Evolutionary conservation across 176 grass and related monocot species (phyloP).

Genomic region (bread wheat (Triticum aestivum)): IWGSC_CS_RefSeq_v2.1 NC_057807.1:462533396-462533895

Average conservation of each 20-base stretch:
- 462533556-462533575: background rate
- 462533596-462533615: too few species aligned
- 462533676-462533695: too few species aligned
- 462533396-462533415: background rate
- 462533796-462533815: conserved; percentile 69
- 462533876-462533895: background rate
- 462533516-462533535: background rate
- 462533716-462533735: background rate
- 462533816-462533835: conserved; percentile 94
- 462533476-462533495: background rate
- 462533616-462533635: too few species aligned
- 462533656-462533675: too few species aligned
- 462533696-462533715: background rate
- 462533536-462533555: conserved; percentile 3
- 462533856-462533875: conserved; percentile 28
- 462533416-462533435: conserved; percentile 11
- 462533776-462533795: conserved; percentile 86
- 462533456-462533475: conserved; percentile 3
- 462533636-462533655: too few species aligned
- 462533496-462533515: conserved; percentile 1
- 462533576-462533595: background rate
- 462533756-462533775: conserved; percentile 92
- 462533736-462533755: conserved; percentile 36
- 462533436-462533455: conserved; percentile 7
- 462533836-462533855: conserved; percentile 53